A percentile compares a stretch with the other conserved stretches of the same genome.
Evolutionary conservation across 2,329 filamentous ascomycete species (phyloP).

Genomic region (Proliferodiscus dingleyae): DNA sequence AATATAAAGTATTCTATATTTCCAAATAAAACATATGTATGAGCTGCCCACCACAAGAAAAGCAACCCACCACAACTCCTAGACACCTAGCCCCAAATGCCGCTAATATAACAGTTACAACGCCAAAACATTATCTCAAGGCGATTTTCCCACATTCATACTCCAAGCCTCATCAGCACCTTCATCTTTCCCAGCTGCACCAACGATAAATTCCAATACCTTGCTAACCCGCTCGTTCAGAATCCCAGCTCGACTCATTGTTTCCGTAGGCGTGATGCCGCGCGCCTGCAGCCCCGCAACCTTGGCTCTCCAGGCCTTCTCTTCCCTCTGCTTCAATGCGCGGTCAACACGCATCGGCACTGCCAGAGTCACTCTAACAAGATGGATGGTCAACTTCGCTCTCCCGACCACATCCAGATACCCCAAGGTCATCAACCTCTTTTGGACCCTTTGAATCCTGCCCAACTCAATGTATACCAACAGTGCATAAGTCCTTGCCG

Average conservation of each 20-base stretch:
- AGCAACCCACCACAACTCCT: too few relatives aligned
- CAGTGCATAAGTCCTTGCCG: constrained; percentile 35
- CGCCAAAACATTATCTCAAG: not conserved
- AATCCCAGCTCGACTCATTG: constrained; percentile 29
- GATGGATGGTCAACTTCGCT: constrained; percentile 34
- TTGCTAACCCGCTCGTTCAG: constrained; percentile 36
- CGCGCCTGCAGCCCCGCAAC: constrained; percentile 33
- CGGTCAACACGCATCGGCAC: constrained; percentile 37
- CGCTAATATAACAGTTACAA: not conserved
- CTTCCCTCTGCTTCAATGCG: constrained; percentile 34
- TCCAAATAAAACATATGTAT: too few relatives aligned
- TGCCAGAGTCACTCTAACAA: constrained; percentile 36
- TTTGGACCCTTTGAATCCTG: constrained; percentile 35
- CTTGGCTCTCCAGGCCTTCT: constrained; percentile 35
- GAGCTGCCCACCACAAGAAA: too few relatives aligned
- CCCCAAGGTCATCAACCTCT: constrained; percentile 33
- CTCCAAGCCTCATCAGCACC: constrained; percentile 34
- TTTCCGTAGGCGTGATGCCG: constrained; percentile 28
- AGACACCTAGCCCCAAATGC: not conserved
- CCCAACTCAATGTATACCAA: constrained; percentile 37
- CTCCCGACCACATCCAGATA: constrained; percentile 36
- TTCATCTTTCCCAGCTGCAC: constrained; percentile 36
- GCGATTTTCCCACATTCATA: constrained; percentile 19
- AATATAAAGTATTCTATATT: too few relatives aligned
- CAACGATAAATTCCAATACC: constrained; percentile 37